Base-by-base conservation (phyloP, 176 grass and related monocot genomes). In the Poa annua region DNA sequence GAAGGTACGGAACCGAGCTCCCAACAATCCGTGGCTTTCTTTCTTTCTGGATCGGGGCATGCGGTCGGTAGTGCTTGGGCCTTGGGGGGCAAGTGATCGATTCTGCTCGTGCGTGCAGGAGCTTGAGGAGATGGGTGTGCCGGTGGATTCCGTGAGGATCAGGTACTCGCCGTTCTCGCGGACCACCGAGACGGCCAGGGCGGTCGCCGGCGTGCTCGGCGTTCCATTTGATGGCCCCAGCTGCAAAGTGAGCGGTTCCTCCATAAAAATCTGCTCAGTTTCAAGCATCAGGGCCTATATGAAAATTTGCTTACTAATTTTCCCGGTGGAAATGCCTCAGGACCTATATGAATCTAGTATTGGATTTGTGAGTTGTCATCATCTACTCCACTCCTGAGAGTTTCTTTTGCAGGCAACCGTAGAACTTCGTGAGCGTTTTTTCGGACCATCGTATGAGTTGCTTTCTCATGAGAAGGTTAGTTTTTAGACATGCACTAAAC, bases 391-490 rank as follows among this genome's bases (percentile, higher is more conserved):
- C 53, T 56, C n/a, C 69, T 65, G 21, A 47, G 4, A 81, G 61
- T 59, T 42, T 60, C 12, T 38, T 74, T 75, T 89, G 25, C 59
- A 98, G 95, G 86, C 50, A 33, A 61, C 83, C 14, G 11, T 70
- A 5, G 92, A 92, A 72, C 85, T 94, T 60, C 75, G 88, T 57
- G 95, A 98, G 73, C 85, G 95, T 34, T 94, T 91, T 90, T 98
- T 98, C 59, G 95, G 95, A 50, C 86, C 90, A 78, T 84, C 85
- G n/a, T 90, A 91, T 84, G 95, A 98, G 75, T 66, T 98, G 47
- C 80, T 82, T 75, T 91, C 92, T 63, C 92, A 98, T 73, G 92
- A 94, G 14, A 93, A 93, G 82, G 95, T 97, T 14, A 81, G 69
- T 77, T 71, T 56, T 1, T 22, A n/a, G 47, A 20, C 35, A 78